Evolutionary conservation across 129 eudicot genomes (phyloP), one percentile per base, ranked within the genome.

Genomic region (Centella asiatica): DNA sequence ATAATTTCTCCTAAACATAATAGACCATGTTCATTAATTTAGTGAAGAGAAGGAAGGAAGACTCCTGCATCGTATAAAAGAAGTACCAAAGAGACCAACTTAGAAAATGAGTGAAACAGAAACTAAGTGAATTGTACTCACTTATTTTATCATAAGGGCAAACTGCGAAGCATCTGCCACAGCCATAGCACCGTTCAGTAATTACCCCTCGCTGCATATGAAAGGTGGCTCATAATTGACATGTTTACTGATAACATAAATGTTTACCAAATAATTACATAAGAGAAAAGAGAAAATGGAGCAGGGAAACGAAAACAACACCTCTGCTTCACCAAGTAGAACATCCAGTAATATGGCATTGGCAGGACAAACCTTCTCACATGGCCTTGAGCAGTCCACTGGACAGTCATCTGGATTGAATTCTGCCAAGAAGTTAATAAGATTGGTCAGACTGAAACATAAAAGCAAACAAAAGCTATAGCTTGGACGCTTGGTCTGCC

Each of bases 91-190:
- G 24, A 56, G 42, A 6, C 24, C 62, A 29, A 31, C 24, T 56
- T n/a, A 22, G 27, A 24, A 34, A 22, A 18, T 48, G 14, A 68
- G 48, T 53, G 4, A 1, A 36, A n/a, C 37, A 47, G 31, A 73
- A 62, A 71, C 23, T 29, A 58, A 69, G 40, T 37, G 27, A 6
- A 14, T 14, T 20, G 29, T 45, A 76, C 81, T 57, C 62, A 92
- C 98, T 82, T 81, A 92, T 92, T 78, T 92, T 92, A 69, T 92
- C 98, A n/a, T 84, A 92, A 23, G 98, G 98, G 61, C 98, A 92
- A 54, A 87, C 72, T 1, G 94, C 88, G 47, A 84, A 74, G 84
- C 98, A 92, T 36, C 98, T 90, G 18, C 98, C 98, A 73, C 98
- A 92, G 44, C 98, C 96, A 65, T 92, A 92, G 76, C 98, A 92